phyloP scores from a whole-genome alignment of 169 alveolate species.

The Eimeria sp. region DNA sequence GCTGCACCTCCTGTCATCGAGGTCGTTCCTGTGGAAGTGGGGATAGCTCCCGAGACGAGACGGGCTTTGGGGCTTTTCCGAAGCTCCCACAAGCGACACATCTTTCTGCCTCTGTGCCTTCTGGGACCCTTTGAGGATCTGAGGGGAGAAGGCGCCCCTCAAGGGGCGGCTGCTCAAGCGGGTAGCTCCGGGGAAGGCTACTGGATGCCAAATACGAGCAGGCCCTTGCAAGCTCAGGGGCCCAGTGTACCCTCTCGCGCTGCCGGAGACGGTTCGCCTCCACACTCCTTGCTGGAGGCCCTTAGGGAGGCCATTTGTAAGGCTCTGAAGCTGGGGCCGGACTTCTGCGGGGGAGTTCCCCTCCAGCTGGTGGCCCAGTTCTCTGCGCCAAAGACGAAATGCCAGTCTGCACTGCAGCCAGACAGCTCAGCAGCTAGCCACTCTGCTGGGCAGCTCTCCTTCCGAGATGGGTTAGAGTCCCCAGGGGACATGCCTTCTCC shows the following conservation, averaged over 20 bases:
- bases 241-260: not conserved
- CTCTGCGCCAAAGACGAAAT: slow-evolving; percentile 26
- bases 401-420: slow-evolving; percentile 17
- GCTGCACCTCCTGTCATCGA: not conserved
- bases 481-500: not conserved
- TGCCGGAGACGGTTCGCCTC: not conserved
- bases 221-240: not conserved
- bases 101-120: slow-evolving; percentile 49
- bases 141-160: not conserved
- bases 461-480: not conserved
- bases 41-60: slow-evolving; percentile 28
- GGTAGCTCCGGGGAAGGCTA: not conserved
- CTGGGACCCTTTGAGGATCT: not conserved
- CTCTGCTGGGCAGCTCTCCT: not conserved
- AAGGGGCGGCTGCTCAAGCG: not conserved
- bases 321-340: slow-evolving; percentile 20
- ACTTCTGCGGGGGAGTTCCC: slow-evolving; percentile 20
- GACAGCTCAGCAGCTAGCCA: not conserved
- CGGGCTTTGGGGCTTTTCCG: slow-evolving; percentile 56
- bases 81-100: slow-evolving; percentile 39
- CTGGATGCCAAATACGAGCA: not conserved
- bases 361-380: slow-evolving; percentile 54
- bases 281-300: slow-evolving; percentile 13
- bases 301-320: slow-evolving; percentile 1
- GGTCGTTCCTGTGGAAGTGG: slow-evolving; percentile 56